A percentile compares a stretch with the other conserved stretches of the same genome.
phyloP scores from a whole-genome alignment of 2,329 filamentous ascomycete species.

The Botryosphaeria agaves region DNA sequence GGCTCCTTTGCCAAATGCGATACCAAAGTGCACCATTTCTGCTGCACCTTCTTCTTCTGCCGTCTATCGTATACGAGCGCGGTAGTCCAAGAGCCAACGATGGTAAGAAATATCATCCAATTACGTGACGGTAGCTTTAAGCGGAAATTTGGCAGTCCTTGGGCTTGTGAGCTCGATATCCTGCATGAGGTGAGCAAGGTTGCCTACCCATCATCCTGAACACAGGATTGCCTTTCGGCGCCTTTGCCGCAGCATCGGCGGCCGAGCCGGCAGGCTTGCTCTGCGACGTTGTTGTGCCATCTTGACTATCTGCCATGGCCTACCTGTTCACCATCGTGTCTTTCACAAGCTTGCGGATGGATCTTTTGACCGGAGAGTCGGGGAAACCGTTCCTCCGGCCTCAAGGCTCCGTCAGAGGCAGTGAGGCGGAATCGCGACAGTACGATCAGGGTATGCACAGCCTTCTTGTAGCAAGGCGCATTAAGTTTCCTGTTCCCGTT shows the following conservation, averaged over 20 bases:
- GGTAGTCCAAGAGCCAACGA: conserved; percentile 60
- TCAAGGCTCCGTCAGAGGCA: no score
- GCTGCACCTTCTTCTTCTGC: conserved; percentile 69
- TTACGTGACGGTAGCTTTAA: conserved; percentile 83
- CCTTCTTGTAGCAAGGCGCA: no score
- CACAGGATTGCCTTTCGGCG: conserved; percentile 46
- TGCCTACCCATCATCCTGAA: conserved; percentile 49
- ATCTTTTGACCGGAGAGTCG: conserved; percentile 88
- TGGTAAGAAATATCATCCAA: conserved; percentile 86
- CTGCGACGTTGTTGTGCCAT: background rate
- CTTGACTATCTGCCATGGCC: background rate
- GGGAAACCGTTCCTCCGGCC: no score
- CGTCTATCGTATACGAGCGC: conserved; percentile 84
- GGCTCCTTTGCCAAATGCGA: conserved; percentile 67
- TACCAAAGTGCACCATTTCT: conserved; percentile 75
- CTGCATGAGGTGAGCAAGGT: conserved; percentile 1
- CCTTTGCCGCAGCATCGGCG: conserved; percentile 17
- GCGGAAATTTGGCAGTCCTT: conserved; percentile 69
- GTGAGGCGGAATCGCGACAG: no score
- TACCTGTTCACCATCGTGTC: conserved; percentile 26
- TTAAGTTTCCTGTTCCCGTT: no score
- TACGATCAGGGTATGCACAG: no score
- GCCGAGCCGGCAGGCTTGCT: conserved; percentile 4
- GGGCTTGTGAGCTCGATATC: conserved; percentile 5
- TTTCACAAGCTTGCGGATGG: conserved; percentile 90